phyloP scores from a whole-genome alignment of 208 protist species.

The Acanthamoeba lenticulata region DNA sequence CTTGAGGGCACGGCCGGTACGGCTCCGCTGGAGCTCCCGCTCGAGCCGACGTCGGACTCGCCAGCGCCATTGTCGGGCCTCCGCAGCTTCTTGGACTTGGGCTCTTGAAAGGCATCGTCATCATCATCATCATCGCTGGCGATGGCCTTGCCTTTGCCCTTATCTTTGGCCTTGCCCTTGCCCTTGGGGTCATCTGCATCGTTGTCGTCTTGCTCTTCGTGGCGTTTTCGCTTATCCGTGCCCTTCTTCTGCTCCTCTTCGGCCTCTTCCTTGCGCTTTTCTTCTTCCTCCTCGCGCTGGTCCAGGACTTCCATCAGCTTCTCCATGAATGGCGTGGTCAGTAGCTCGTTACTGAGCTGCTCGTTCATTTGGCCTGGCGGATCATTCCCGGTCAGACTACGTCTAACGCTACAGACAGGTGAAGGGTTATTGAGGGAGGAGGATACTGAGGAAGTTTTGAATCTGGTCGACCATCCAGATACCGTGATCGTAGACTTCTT shows the following conservation, averaged over 20 bases:
- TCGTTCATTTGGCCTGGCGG: conserved; percentile 38
- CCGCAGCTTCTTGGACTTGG: background rate
- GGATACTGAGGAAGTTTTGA: conserved; percentile 30
- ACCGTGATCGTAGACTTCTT: background rate
- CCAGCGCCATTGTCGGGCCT: background rate
- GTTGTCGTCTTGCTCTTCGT: background rate
- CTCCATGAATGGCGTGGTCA: conserved; percentile 4
- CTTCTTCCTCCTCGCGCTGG: background rate
- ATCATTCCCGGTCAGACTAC: no score
- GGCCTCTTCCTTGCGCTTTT: background rate
- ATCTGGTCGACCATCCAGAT: conserved; percentile 35
- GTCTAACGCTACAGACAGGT: no score
- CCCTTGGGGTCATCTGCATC: background rate
- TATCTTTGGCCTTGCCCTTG: background rate
- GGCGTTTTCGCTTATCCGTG: background rate
- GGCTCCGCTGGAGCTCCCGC: background rate
- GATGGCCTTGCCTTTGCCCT: background rate
- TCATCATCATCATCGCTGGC: background rate
- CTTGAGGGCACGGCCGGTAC: background rate
- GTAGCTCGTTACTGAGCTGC: conserved; percentile 22
- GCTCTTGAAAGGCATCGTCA: background rate
- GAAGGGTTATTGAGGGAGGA: no score
- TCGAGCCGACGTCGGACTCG: background rate
- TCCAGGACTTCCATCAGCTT: conserved; percentile 22
- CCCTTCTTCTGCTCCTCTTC: background rate